These are phyloP conservation scores for Solanum peruvianum DNA, from an alignment of 257 asterid species.

Conservation along the genomic window DNA sequence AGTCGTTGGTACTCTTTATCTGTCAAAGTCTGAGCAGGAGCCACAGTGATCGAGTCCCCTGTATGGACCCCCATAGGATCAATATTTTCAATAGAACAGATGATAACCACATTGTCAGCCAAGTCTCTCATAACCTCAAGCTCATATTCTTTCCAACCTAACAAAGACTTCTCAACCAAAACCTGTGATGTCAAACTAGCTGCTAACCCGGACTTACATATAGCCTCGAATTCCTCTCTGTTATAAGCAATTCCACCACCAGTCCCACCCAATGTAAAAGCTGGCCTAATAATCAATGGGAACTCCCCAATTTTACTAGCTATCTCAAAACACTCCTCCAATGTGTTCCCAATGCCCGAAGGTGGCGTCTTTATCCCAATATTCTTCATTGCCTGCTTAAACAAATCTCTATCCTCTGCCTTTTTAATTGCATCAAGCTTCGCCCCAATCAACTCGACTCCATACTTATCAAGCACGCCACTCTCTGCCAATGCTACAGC, in stretches of 20 bases:
- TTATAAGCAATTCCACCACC: constrained; percentile 99
- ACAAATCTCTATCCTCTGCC: constrained; percentile 94
- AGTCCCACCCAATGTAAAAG: constrained; percentile 90
- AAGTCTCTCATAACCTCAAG: constrained; percentile 97
- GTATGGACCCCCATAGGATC: constrained; percentile 99
- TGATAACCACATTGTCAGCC: constrained; percentile 97
- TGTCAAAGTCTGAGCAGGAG: constrained; percentile 96
- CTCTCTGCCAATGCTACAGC: constrained; percentile 92
- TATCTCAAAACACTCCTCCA: constrained; percentile 77
- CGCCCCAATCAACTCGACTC: constrained; percentile 93
- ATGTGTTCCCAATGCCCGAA: constrained; percentile 84
- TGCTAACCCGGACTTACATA: constrained; percentile 88
- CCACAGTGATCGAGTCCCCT: constrained; percentile 95
- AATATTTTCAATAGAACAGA: constrained; percentile 94
- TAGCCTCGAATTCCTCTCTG: constrained; percentile 86
- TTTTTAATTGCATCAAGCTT: constrained; percentile 91
- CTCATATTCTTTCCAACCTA: constrained; percentile 99
- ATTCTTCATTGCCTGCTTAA: constrained; percentile 85
- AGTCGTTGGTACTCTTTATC: constrained; percentile 94
- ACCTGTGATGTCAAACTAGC: constrained; percentile 95
- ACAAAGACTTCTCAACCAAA: constrained; percentile 85
- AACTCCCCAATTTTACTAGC: constrained; percentile 81
- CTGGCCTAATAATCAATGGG: constrained; percentile 91
- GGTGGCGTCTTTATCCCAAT: constrained; percentile 95
- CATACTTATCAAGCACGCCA: constrained; percentile 90